Evolutionary conservation across 192 early-diverging fungal species (phyloP), one percentile per base, ranked within the genome.

Genomic region (Jimgerdemannia lactiflua): DNA sequence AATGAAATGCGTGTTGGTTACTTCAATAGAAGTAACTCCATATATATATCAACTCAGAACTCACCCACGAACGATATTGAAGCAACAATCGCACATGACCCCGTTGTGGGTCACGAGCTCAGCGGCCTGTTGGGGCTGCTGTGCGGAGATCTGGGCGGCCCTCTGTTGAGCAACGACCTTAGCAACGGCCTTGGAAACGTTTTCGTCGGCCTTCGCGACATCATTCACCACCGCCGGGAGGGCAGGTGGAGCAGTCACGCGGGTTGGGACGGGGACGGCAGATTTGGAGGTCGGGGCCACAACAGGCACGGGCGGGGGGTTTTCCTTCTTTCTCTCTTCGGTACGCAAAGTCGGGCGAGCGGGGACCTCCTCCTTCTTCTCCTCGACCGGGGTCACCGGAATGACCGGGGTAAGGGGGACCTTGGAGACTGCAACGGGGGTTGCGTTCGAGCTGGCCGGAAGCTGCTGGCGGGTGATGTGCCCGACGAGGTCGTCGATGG

Each of bases 31-130:
- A 29, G 29, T 29, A 29, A 29, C 29, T 29, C 29, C 29, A 29
- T 29, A 29, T 29, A 29, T 29, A 29, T 29, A 29, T 29, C 29
- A 29, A 29, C 29, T 8, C 78, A 76, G 8, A 14, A 20, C 40
- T 9, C 18, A 41, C 40, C 88, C 88, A 11, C 80, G 80, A 64
- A 86, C 76, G 3, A 73, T 74, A n/a, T 75, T 78, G 41, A 74
- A 66, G 79, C 90, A 91, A 41, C 71, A 43, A 77, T 91, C 86
- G 76, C 90, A 91, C 64, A 83, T 74, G n/a, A 91, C 79, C 39
- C 76, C 77, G 18, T 72, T 9, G 41, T 86, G 84, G 9, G 80
- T 69, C 39, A 72, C 72, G 4, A 71, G 74, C 73, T 17, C 69
- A 59, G 6, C 29, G 67, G 29, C 6, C 67, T 39, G 19, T 9